Base-by-base conservation (phyloP, 176 grass and related monocot species). In the Elaeis guineensis region DNA sequence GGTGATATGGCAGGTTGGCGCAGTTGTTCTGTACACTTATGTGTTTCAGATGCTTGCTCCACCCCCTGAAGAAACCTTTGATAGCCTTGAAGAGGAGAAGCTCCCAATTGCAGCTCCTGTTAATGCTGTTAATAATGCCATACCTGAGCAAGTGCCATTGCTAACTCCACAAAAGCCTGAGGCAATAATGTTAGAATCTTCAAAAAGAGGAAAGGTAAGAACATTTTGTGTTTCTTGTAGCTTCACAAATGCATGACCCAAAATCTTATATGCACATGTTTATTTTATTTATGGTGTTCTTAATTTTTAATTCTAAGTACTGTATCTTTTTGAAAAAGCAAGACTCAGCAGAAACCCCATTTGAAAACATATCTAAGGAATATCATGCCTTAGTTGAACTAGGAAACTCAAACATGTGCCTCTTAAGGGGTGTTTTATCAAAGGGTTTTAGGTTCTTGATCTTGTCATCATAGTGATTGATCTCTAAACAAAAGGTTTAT, bases 11-110 rank as follows among this genome's bases (percentile, higher is more conserved):
- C 78, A 98, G 94, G 94, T 98, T 86, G 94, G 88, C 63, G 94
- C 94, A 19, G 92, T 98, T 71, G 83, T 98, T 78, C 66, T 98
- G 68, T 98, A 98, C 79, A 98, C 94, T 55, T 98, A 98, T 62
- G 94, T 98, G 39, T 93, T 93, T 84, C 90, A 89, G 78, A 98
- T 98, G 94, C 84, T 98, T 79, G 85, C 88, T 61, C 88, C 94
- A 58, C 94, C 94, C 63, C 81, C 73, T 32, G 94, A 84, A 19
- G 51, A 70, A 70, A 85, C 78, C 32, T 97, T 97, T 88, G 84
- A 93, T 93, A 71, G 59, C 6, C 29, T 35, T 25, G 84, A 89
- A 16, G 87, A 80, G 5, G 70, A 71, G 54, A 85, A 81, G 30
- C 66, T 74, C 66, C 84, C 67, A 58, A 54, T 73, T 76, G 68